A percentile compares a stretch with the other conserved stretches of the same genome.
Conservation (phyloP, 2,329 filamentous ascomycete species). For the Bipolaris sorokiniana region DNA sequence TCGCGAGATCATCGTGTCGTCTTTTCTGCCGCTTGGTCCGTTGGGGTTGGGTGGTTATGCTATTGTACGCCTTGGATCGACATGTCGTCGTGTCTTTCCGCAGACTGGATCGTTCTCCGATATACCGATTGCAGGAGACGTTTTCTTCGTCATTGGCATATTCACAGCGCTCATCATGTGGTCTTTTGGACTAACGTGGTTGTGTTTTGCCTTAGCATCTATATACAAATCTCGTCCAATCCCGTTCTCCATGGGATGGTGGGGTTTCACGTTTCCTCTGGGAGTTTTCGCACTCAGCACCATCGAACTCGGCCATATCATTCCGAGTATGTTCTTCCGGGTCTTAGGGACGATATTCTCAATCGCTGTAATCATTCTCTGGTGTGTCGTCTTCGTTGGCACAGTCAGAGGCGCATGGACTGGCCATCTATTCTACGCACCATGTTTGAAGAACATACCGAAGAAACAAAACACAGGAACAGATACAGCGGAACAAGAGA, state of each 20-base stretch:
- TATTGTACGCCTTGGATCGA: conserved; percentile 59
- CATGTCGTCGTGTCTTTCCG: conserved; percentile 52
- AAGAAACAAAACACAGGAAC: conserved; percentile 24
- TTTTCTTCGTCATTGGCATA: conserved; percentile 64
- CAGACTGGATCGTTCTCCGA: conserved; percentile 47
- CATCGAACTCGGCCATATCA: conserved; percentile 56
- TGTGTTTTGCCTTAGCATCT: conserved; percentile 60
- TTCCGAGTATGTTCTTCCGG: conserved; percentile 62
- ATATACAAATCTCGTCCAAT: conserved; percentile 55
- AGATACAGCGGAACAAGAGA: conserved; percentile 26
- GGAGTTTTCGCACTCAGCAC: conserved; percentile 63
- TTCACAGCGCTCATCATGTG: conserved; percentile 62
- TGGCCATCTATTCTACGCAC: conserved; percentile 61
- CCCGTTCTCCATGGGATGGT: conserved; percentile 69
- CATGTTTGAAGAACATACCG: conserved; percentile 54
- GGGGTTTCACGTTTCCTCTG: conserved; percentile 66
- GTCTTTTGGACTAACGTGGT: conserved; percentile 62
- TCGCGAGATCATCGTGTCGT: conserved; percentile 70
- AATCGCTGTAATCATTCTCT: conserved; percentile 59
- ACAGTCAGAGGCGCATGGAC: conserved; percentile 58
- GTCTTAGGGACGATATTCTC: conserved; percentile 64
- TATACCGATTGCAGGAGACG: conserved; percentile 52
- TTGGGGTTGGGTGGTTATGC: conserved; percentile 70
- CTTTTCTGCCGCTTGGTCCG: conserved; percentile 71
- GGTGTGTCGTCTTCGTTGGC: conserved; percentile 60